Evolutionary conservation across 2,329 filamentous ascomycete species (phyloP).

Genomic region (Mariannaea elegans): DNA sequence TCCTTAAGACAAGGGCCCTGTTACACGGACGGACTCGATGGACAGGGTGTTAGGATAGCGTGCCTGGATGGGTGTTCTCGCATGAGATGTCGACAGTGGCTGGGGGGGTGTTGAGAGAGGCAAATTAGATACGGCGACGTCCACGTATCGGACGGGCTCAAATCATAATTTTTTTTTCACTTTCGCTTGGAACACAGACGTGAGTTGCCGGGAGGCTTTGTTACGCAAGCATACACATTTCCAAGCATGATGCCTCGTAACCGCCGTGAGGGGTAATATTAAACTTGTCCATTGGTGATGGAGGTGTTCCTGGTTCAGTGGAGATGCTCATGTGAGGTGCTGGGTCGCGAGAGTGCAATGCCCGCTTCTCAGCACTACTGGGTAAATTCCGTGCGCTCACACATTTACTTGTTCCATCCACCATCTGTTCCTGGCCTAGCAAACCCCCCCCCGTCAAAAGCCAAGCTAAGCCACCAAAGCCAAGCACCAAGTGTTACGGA

Average conservation of each 20-base stretch:
- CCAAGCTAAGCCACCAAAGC: conserved; percentile 27
- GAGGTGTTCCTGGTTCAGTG: conserved; percentile 20
- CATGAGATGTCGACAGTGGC: conserved; percentile 1
- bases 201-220: not conserved
- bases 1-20: conserved; percentile 28
- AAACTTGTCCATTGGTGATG: not conserved
- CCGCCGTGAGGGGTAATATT: not conserved
- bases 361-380: no score
- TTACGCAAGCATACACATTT: not conserved
- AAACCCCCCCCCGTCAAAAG: conserved; percentile 25
- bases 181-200: not conserved
- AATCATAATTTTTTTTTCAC: not conserved
- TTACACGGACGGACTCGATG: conserved; percentile 2
- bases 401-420: conserved; percentile 9
- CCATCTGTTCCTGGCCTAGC: conserved; percentile 30
- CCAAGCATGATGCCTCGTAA: not conserved
- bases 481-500: conserved; percentile 19
- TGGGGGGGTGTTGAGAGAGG: not conserved
- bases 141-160: not conserved
- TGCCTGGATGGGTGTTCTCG: conserved; percentile 14
- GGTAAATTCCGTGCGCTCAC: conserved; percentile 22
- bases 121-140: conserved; percentile 2
- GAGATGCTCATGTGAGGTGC: conserved; percentile 9
- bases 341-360: no score
- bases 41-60: conserved; percentile 23